phyloP scores from a whole-genome alignment of 768 basidiomycete genomes.

The Boletus pseudo-olivaceus region DNA sequence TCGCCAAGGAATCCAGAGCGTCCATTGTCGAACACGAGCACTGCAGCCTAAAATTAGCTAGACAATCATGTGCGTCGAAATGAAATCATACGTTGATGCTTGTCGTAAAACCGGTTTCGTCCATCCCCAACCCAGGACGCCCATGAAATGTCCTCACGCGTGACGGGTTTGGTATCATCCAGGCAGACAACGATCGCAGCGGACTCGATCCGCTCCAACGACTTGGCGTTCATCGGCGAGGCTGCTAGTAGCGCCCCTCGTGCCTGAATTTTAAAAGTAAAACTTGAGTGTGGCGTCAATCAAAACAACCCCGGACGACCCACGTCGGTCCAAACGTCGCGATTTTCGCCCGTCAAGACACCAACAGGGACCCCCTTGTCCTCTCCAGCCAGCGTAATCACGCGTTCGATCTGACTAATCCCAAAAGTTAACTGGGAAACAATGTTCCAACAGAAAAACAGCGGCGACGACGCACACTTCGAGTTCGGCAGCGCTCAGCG shows the following conservation, averaged over 20 bases:
- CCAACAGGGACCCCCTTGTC: constrained; percentile 58
- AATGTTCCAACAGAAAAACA: not conserved
- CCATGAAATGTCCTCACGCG: constrained; percentile 80
- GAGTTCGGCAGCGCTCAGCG: constrained; percentile 78
- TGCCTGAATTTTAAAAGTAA: constrained; percentile 33
- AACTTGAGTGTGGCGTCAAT: not conserved
- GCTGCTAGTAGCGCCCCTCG: constrained; percentile 61
- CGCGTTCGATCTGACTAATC: constrained; percentile 59
- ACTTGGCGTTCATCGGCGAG: constrained; percentile 59
- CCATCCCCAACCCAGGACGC: constrained; percentile 87
- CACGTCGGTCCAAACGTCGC: constrained; percentile 87
- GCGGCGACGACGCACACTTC: constrained; percentile 48
- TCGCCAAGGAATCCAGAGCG: constrained; percentile 91
- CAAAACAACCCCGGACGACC: constrained; percentile 40
- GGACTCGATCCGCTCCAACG: constrained; percentile 80
- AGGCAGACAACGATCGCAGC: constrained; percentile 85
- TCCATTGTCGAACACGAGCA: constrained; percentile 93
- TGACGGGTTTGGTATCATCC: constrained; percentile 78
- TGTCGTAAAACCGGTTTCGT: constrained; percentile 91
- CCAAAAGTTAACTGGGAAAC: not conserved
- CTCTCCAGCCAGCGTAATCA: constrained; percentile 61
- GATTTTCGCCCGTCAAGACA: constrained; percentile 82
- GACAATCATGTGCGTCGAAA: not conserved
- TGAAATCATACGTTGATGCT: constrained; percentile 74
- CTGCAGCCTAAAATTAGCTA: constrained; percentile 35